phyloP scores from a whole-genome alignment of 345 rosid species.

The Schrenkiella parvula region DNA sequence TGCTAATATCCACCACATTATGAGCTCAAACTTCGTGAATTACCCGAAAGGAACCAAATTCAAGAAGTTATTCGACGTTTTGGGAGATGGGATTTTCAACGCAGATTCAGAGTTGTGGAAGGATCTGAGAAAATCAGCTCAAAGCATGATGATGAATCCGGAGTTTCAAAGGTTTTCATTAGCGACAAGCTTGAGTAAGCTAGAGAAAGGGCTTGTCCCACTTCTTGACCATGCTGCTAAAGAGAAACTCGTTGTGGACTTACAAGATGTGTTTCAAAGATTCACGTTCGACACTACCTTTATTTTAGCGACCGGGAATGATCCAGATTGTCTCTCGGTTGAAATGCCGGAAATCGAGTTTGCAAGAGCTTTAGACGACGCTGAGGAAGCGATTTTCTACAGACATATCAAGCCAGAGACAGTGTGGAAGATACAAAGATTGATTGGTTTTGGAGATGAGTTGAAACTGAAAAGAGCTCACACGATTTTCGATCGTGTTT shows the following conservation, averaged over 20 bases:
- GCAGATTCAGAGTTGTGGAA: slow-evolving; percentile 47
- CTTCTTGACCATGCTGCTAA: slow-evolving; percentile 40
- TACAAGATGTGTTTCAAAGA: slow-evolving; percentile 47
- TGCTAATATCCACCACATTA: slow-evolving; percentile 48
- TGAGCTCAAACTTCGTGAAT: slow-evolving; percentile 53
- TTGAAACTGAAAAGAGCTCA: slow-evolving; percentile 38
- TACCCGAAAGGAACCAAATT: slow-evolving; percentile 59
- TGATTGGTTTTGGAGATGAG: slow-evolving; percentile 42
- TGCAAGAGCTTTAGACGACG: slow-evolving; percentile 38
- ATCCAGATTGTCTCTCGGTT: slow-evolving; percentile 38
- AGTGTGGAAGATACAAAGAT: slow-evolving; percentile 46
- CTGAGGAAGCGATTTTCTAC: slow-evolving; percentile 46
- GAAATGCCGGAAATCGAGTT: slow-evolving; percentile 39
- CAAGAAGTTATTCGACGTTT: slow-evolving; percentile 44
- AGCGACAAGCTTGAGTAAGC: slow-evolving; percentile 32
- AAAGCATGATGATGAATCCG: slow-evolving; percentile 29
- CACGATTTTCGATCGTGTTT: slow-evolving; percentile 27
- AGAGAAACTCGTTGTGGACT: slow-evolving; percentile 31
- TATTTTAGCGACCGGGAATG: slow-evolving; percentile 40
- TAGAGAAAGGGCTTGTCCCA: slow-evolving; percentile 42
- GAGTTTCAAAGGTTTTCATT: slow-evolving; percentile 33
- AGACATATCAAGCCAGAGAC: slow-evolving; percentile 41
- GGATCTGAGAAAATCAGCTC: slow-evolving; percentile 41
- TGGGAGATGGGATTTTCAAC: slow-evolving; percentile 61
- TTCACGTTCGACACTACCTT: slow-evolving; percentile 45